These are phyloP conservation scores for Cladorrhinum samala DNA, from an alignment of 495 filamentous ascomycete species.

Conservation along the genomic window DNA sequence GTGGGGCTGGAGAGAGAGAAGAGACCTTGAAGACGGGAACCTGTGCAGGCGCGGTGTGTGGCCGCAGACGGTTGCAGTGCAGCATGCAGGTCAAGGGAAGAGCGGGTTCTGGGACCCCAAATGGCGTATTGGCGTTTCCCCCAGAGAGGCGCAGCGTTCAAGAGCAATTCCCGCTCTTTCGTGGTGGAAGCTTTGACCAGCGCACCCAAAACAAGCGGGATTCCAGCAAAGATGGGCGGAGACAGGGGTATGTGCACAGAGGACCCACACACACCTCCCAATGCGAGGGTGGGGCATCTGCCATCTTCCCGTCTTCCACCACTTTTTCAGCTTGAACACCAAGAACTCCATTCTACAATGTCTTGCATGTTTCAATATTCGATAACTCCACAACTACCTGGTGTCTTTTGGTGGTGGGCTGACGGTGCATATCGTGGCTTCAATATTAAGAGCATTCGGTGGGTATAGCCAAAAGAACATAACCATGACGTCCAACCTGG, in stretches of 20 bases:
- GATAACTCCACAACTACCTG: too few relatives aligned
- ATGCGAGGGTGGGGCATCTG: neutral
- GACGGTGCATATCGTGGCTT: too few relatives aligned
- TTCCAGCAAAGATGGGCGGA: conserved; percentile 5
- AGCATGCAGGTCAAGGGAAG: neutral
- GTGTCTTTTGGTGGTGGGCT: too few relatives aligned
- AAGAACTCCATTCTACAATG: too few relatives aligned
- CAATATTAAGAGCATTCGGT: too few relatives aligned
- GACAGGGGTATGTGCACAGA: neutral
- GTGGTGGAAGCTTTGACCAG: neutral
- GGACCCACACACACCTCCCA: neutral
- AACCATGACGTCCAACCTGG: too few relatives aligned
- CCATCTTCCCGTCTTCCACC: neutral
- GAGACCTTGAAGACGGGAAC: too few relatives aligned
- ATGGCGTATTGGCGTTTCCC: conserved; percentile 6
- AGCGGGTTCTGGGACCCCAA: neutral
- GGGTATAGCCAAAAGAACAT: too few relatives aligned
- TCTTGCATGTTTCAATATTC: too few relatives aligned
- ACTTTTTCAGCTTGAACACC: neutral
- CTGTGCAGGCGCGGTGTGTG: too few relatives aligned
- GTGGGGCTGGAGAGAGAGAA: too few relatives aligned
- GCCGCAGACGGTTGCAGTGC: neutral
- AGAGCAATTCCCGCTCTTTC: conserved; percentile 8
- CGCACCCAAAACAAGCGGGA: conserved; percentile 9
- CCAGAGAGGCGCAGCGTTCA: conserved; percentile 3